Conservation (phyloP, 768 basidiomycete species). For the Suillus alpinus region DNA sequence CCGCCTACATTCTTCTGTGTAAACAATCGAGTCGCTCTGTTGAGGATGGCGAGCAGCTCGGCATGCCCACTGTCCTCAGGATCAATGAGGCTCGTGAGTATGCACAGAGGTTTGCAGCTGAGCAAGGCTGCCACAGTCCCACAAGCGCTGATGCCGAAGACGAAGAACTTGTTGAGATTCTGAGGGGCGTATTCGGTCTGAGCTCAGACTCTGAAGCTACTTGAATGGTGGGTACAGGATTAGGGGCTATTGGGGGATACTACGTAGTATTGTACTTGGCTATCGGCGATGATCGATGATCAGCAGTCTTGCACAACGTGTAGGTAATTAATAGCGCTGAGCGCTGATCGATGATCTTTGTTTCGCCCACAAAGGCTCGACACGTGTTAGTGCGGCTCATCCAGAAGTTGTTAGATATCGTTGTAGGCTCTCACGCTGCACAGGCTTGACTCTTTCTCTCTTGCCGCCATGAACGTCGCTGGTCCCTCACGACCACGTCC, state of each 20-base stretch:
- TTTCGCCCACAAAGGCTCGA: not conserved
- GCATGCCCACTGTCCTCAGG: constrained; percentile 50
- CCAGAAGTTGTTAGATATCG: not conserved
- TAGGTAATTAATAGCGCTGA: not conserved
- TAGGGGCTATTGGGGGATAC: not conserved
- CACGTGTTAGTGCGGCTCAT: not conserved
- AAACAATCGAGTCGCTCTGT: constrained; percentile 47
- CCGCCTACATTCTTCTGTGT: constrained; percentile 51
- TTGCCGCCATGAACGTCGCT: constrained; percentile 20
- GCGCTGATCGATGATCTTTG: not conserved
- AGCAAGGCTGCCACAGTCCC: constrained; percentile 26
- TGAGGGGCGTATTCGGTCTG: constrained; percentile 33
- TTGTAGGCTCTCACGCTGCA: not conserved
- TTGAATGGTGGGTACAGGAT: not conserved
- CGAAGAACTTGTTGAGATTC: constrained; percentile 25
- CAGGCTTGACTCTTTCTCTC: not conserved
- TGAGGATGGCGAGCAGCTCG: constrained; percentile 55
- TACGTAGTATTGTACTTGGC: not conserved
- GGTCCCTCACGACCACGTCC: constrained; percentile 21
- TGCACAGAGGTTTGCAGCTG: constrained; percentile 32
- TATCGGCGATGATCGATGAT: not conserved
- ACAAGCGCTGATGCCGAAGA: constrained; percentile 25
- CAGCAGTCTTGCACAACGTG: not conserved
- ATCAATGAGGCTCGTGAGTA: constrained; percentile 55
- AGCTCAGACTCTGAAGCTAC: not conserved